These are phyloP conservation scores for Austroboletus eburneus DNA, from an alignment of 768 basidiomycete species.

Conservation along the genomic window DNA sequence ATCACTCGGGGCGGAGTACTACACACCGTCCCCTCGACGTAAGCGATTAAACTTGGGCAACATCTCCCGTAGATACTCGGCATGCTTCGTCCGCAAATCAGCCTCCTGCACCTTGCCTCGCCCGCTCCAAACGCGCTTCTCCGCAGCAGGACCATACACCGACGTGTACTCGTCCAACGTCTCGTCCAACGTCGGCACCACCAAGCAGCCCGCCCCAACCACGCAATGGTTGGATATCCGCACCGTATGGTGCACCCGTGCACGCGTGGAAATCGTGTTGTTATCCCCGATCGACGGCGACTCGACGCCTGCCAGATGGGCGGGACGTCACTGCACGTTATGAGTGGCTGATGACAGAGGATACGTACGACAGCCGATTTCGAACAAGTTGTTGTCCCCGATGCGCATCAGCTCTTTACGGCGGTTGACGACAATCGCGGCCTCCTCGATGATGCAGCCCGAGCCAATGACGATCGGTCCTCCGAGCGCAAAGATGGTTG, in stretches of 20 bases:
- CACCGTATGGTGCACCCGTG: conserved; percentile 80
- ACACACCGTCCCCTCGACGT: conserved; percentile 54
- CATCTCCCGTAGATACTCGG: conserved; percentile 90
- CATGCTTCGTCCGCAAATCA: conserved; percentile 81
- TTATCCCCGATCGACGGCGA: conserved; percentile 76
- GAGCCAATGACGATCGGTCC: conserved; percentile 89
- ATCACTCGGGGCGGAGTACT: too few relatives aligned
- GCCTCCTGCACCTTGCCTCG: conserved; percentile 78
- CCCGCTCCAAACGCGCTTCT: conserved; percentile 81
- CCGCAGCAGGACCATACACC: conserved; percentile 72
- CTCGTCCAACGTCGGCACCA: conserved; percentile 78
- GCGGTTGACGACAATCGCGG: conserved; percentile 86
- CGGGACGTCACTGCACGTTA: too few relatives aligned
- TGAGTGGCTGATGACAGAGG: neutral
- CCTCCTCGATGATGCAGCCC: conserved; percentile 90
- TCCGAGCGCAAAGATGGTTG: conserved; percentile 85
- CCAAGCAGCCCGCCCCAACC: conserved; percentile 74
- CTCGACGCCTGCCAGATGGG: conserved; percentile 65
- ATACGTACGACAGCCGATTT: conserved; percentile 85
- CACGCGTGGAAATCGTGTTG: conserved; percentile 84
- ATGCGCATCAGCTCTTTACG: conserved; percentile 88
- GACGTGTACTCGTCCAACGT: conserved; percentile 78
- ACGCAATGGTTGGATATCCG: conserved; percentile 77
- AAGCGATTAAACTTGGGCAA: conserved; percentile 83
- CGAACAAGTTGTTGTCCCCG: conserved; percentile 90